Conservation (phyloP, 139 green algal species). For the Tetratostichococcus sp. region DNA sequence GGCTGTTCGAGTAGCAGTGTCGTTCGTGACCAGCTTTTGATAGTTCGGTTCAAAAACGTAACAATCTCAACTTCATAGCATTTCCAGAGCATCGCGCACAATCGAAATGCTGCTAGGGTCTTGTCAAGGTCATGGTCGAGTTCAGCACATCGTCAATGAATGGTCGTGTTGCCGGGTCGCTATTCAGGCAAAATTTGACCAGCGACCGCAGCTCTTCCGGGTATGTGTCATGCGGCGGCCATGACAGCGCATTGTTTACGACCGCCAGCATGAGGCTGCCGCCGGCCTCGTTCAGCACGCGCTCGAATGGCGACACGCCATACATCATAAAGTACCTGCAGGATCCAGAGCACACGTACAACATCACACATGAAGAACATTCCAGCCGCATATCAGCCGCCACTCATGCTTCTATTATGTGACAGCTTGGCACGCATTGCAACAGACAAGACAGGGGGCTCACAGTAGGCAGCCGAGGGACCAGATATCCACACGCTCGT, state of each 20-base stretch:
- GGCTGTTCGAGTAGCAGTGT: too few species aligned
- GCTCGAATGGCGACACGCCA: slow-evolving; percentile 77
- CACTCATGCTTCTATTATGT: too few species aligned
- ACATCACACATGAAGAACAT: too few species aligned
- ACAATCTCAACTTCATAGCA: too few species aligned
- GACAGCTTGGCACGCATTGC: too few species aligned
- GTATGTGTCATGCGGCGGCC: slow-evolving; percentile 21
- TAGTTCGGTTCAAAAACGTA: too few species aligned
- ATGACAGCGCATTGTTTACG: slow-evolving; percentile 51
- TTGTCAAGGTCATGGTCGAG: too few species aligned
- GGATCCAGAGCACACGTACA: background rate
- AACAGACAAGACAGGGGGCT: background rate
- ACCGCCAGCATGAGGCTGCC: slow-evolving; percentile 79
- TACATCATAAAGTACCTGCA: slow-evolving; percentile 68
- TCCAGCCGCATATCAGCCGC: too few species aligned
- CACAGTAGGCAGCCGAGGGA: slow-evolving; percentile 75
- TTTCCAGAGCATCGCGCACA: too few species aligned
- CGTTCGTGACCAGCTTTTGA: too few species aligned
- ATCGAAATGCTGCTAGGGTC: too few species aligned
- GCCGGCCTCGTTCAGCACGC: slow-evolving; percentile 58
- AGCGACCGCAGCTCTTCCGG: slow-evolving; percentile 38
- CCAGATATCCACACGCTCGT: slow-evolving; percentile 83
- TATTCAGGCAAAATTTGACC: slow-evolving; percentile 39
- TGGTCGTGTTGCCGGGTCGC: slow-evolving; percentile 21
- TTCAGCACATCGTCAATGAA: slow-evolving; percentile 13